phyloP scores from a whole-genome alignment of 768 basidiomycete genomes.

The Termitomyces sp. region DNA sequence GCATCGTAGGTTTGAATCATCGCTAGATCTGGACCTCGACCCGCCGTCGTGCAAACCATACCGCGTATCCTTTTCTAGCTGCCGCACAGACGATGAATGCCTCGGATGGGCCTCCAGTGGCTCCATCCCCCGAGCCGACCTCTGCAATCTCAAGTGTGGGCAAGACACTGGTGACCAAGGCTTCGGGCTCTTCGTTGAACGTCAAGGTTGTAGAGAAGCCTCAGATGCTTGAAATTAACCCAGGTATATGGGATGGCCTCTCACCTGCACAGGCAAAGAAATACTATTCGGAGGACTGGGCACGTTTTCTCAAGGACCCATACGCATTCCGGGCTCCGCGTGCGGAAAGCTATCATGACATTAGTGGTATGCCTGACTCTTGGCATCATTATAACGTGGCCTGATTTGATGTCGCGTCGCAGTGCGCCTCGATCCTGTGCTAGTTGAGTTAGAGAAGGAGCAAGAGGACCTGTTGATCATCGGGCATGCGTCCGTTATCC shows the following conservation, averaged over 20 bases:
- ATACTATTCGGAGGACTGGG: constrained; percentile 93
- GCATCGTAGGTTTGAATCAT: background rate
- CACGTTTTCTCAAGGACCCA: constrained; percentile 86
- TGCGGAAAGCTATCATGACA: constrained; percentile 96
- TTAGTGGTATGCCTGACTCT: constrained; percentile 54
- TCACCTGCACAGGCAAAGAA: constrained; percentile 85
- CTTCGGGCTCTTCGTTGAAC: constrained; percentile 25
- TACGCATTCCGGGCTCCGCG: constrained; percentile 89
- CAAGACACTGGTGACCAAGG: constrained; percentile 5
- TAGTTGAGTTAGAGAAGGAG: constrained; percentile 92
- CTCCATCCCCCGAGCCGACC: constrained; percentile 6
- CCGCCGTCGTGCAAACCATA: constrained; percentile 87
- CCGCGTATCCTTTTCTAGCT: constrained; percentile 88
- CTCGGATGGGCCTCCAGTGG: constrained; percentile 7
- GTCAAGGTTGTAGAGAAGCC: constrained; percentile 92
- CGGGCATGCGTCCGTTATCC: constrained; percentile 94
- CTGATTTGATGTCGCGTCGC: background rate
- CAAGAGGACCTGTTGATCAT: constrained; percentile 94
- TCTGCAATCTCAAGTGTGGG: constrained; percentile 4
- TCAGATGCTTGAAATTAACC: constrained; percentile 98
- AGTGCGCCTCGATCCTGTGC: constrained; percentile 91
- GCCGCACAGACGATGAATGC: constrained; percentile 19
- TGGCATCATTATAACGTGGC: background rate
- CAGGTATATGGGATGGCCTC: constrained; percentile 95
- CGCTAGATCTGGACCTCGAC: constrained; percentile 95